phyloP scores from a whole-genome alignment of 805 yeast genomes.

The Kodamaea sagamina region DNA sequence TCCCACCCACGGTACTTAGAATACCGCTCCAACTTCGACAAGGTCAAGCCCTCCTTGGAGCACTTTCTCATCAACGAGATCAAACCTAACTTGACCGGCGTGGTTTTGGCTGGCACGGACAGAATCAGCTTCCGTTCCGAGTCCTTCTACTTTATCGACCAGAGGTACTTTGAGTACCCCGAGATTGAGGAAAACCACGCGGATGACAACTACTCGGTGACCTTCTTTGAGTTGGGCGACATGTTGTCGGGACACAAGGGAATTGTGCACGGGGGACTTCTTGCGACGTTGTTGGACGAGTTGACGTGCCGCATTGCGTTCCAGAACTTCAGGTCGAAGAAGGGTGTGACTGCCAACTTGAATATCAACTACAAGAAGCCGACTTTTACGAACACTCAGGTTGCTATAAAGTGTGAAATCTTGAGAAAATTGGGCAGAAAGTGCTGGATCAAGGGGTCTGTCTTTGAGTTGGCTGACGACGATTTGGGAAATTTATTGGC shows the following conservation, averaged over 20 bases:
- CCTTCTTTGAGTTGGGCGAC: constrained; percentile 42
- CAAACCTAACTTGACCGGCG: constrained; percentile 39
- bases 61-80: constrained; percentile 26
- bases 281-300: constrained; percentile 46
- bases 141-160: constrained; percentile 37
- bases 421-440: constrained; percentile 39
- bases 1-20: constrained; percentile 5
- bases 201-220: constrained; percentile 33
- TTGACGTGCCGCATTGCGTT: constrained; percentile 45
- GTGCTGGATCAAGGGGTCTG: constrained; percentile 40
- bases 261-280: constrained; percentile 46
- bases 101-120: constrained; percentile 34
- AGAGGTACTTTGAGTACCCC: constrained; percentile 27
- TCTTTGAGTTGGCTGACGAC: constrained; percentile 24
- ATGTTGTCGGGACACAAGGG: constrained; percentile 41
- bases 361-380: constrained; percentile 43
- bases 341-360: constrained; percentile 47
- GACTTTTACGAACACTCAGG: constrained; percentile 31
- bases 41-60: background rate
- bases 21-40: constrained; percentile 3
- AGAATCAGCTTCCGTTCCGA: constrained; percentile 37
- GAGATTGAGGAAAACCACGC: constrained; percentile 23
- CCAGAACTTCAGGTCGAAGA: constrained; percentile 39
- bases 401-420: constrained; percentile 37
- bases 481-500: constrained; percentile 25